These are phyloP conservation scores for Xylaria grammica DNA, from an alignment of 495 filamentous ascomycete genomes.

Conservation along the genomic window DNA sequence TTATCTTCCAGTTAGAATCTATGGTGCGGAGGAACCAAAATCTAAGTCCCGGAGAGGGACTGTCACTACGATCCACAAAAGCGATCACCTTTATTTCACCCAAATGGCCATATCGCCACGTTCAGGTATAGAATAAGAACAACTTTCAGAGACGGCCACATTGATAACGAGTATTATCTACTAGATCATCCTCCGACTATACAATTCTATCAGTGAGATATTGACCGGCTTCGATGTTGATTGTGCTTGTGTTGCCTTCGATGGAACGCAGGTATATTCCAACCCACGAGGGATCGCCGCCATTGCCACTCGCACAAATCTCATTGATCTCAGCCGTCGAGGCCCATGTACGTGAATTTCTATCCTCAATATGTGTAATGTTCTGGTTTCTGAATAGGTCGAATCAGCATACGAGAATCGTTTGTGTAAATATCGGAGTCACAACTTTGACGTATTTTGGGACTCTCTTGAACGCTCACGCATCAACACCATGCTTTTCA, in stretches of 20 bases:
- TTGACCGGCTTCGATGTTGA: slow-evolving; percentile 74
- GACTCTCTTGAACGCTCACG: slow-evolving; percentile 59
- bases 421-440: slow-evolving; percentile 69
- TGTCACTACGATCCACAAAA: slow-evolving; percentile 65
- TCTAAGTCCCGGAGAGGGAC: slow-evolving; percentile 32
- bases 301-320: slow-evolving; percentile 68
- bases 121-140: slow-evolving; percentile 42
- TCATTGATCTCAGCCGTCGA: slow-evolving; percentile 66
- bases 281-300: slow-evolving; percentile 62
- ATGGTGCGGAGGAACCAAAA: slow-evolving; percentile 32
- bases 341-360: slow-evolving; percentile 54
- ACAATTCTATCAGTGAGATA: slow-evolving; percentile 69
- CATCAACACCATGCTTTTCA: slow-evolving; percentile 42
- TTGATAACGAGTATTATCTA: not conserved
- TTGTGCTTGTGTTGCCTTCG: slow-evolving; percentile 68
- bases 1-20: slow-evolving; percentile 67
- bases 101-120: slow-evolving; percentile 69
- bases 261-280: slow-evolving; percentile 65
- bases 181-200: slow-evolving; percentile 68
- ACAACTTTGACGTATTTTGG: slow-evolving; percentile 73
- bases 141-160: not conserved
- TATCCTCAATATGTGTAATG: not conserved
- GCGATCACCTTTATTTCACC: slow-evolving; percentile 66
- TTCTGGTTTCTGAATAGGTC: not conserved
- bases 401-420: slow-evolving; percentile 65